A percentile compares a stretch with the other conserved stretches of the same genome.
These are phyloP conservation scores for Akanthomyces dipterigenus DNA, from an alignment of 2,329 filamentous ascomycete genomes.

Conservation along the genomic window DNA sequence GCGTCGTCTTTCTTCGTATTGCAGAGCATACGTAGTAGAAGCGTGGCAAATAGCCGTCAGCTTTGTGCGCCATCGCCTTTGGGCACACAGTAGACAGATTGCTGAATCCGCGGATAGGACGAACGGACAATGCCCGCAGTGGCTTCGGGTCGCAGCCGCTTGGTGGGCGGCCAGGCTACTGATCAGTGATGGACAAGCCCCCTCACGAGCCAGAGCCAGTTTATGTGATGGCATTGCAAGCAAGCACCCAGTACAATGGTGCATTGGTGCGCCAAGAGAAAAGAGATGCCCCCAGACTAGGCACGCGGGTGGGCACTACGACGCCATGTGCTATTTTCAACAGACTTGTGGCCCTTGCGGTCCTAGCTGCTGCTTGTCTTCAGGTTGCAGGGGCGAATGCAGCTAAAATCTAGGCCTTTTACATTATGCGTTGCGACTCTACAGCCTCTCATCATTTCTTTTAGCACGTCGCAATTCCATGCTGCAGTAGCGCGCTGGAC, in stretches of 20 bases:
- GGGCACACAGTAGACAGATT: no score
- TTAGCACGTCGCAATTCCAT: not conserved
- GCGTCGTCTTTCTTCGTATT: not conserved
- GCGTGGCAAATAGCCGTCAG: not conserved
- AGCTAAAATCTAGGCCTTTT: not conserved
- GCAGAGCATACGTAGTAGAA: no score
- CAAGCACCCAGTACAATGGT: not conserved
- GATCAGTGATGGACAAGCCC: not conserved
- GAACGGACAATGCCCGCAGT: not conserved
- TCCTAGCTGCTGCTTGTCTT: not conserved
- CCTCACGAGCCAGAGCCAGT: not conserved
- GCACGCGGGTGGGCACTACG: not conserved
- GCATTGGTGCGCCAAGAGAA: not conserved
- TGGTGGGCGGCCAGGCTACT: not conserved
- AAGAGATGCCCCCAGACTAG: not conserved
- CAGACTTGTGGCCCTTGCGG: not conserved
- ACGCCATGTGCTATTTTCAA: slow-evolving; percentile 6
- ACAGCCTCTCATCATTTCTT: not conserved
- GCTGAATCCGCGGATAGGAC: not conserved
- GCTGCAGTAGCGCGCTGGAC: not conserved
- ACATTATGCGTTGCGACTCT: not conserved
- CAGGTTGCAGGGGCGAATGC: not conserved
- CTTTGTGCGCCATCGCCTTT: not conserved
- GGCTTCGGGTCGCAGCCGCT: slow-evolving; percentile 8
- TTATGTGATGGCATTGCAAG: no score